Percentiles rank a stretch among this genome's conserved stretches.
These are phyloP conservation scores for Acanthamoeba polyphaga DNA, from an alignment of 208 protist genomes.

Conservation along the genomic window DNA sequence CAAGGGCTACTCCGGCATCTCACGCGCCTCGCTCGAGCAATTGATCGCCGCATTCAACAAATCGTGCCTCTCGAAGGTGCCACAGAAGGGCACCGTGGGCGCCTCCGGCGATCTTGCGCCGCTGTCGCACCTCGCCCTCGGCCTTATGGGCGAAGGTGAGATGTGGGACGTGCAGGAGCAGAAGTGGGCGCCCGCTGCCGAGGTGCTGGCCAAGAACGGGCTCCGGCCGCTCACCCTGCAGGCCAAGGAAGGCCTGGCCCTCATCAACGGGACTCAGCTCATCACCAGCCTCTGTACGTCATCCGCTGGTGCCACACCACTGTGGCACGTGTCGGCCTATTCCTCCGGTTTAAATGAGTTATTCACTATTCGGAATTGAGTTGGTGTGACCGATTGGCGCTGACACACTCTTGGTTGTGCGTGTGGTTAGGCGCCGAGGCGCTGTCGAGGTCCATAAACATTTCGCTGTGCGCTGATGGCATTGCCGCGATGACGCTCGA, in stretches of 20 bases:
- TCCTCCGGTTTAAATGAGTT: not conserved
- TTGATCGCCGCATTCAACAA: slow-evolving; percentile 88
- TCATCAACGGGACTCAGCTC: slow-evolving; percentile 95
- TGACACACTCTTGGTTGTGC: not conserved
- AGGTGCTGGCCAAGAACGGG: slow-evolving; percentile 86
- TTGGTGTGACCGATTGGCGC: not conserved
- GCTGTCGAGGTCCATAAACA: slow-evolving; percentile 82
- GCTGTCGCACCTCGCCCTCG: slow-evolving; percentile 92
- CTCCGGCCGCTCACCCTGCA: slow-evolving; percentile 88
- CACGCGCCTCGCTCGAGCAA: slow-evolving; percentile 28
- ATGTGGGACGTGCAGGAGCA: slow-evolving; percentile 86
- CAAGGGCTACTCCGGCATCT: slow-evolving; percentile 63
- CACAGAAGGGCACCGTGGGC: slow-evolving; percentile 90
- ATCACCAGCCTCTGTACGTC: slow-evolving; percentile 89
- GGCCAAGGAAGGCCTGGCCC: slow-evolving; percentile 92
- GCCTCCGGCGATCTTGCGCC: slow-evolving; percentile 94
- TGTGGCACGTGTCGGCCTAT: no score
- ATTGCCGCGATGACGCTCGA: slow-evolving; percentile 92
- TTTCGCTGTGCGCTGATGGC: slow-evolving; percentile 84
- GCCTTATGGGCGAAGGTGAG: slow-evolving; percentile 86
- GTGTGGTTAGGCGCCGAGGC: slow-evolving; percentile 83
- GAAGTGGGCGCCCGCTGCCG: slow-evolving; percentile 70
- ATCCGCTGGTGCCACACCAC: not conserved
- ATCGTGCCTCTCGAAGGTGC: slow-evolving; percentile 88
- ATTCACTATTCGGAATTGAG: not conserved